Evolutionary conservation across 495 filamentous ascomycete species (phyloP), one percentile per base, ranked within the genome.

Genomic region (Penicillium flavigenum): DNA sequence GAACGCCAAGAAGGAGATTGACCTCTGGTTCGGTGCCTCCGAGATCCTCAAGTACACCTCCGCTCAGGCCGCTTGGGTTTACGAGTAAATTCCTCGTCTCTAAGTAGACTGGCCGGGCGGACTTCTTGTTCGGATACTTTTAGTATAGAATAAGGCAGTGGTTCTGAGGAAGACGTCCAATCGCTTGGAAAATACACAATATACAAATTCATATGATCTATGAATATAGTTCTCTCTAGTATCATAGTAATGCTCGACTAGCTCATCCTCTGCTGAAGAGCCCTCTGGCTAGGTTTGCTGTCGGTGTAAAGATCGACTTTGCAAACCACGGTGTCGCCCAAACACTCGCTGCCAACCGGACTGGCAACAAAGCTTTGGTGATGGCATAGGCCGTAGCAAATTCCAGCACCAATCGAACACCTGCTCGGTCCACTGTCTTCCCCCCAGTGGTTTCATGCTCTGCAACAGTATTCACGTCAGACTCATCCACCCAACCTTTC

Each of bases 1-100:
- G 85, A 94, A 81, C 80, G 94, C 94, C 77, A 86, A 98, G 88
- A 97, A 97, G 89, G 94, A 98, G 84, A 98, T 98, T 72, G 88
- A 83, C 64, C 87, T 97, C 70, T 98, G 94, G 94, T 98, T 98
- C 89, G 80, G 84, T 73, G 76, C 86, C 64, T 85, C 83, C 63
- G 94, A 98, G 77, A 66, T 96, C 67, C 76, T 89, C 76, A 79
- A 66, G 73, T 98, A 85, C 81, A 90, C 91, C 82, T 79, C 78
- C 66, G 80, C 88, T 72, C 83, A 88, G 78, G 80, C 87, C 76
- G 81, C 84, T 80, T 98, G 94, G 94, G 79, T 97, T 82, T 98
- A 96, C 81, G 94, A 98, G 88, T 81, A 79, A 72, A 75, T 74
- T 69, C 39, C 66, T 72, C 64, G 64, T 57, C 44, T 59, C 52